A percentile compares a stretch with the other conserved stretches of the same genome.
phyloP scores from a whole-genome alignment of 345 rosid genomes.

The Lepidium didymum region DNA sequence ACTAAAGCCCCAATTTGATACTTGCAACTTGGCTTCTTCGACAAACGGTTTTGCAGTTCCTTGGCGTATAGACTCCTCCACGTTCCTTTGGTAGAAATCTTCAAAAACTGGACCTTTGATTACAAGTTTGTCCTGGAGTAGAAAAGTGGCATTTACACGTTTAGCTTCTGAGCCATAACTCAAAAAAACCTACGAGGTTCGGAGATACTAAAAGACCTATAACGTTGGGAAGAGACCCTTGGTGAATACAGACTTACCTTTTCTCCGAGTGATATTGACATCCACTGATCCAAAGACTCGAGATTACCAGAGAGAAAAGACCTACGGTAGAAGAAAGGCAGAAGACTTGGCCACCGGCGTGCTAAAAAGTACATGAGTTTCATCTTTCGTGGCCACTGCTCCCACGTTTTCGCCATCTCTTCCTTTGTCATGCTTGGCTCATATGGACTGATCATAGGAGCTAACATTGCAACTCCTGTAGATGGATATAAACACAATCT shows the following conservation, averaged over 20 bases:
- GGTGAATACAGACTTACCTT: constrained; percentile 41
- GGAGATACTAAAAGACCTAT: background rate
- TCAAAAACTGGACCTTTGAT: constrained; percentile 47
- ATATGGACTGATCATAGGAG: constrained; percentile 77
- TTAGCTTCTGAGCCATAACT: background rate
- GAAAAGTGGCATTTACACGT: background rate
- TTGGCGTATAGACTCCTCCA: constrained; percentile 89
- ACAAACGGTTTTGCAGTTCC: constrained; percentile 63
- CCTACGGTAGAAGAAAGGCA: constrained; percentile 48
- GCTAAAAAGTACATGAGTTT: constrained; percentile 63
- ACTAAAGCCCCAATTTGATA: constrained; percentile 83
- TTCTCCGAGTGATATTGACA: constrained; percentile 59
- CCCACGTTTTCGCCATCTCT: constrained; percentile 69
- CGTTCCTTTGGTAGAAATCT: constrained; percentile 80
- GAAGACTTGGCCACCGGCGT: constrained; percentile 58
- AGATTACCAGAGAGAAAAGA: constrained; percentile 82
- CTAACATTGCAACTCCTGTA: constrained; percentile 78
- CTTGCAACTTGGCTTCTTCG: constrained; percentile 67
- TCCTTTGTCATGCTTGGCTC: constrained; percentile 76
- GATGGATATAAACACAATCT: constrained; percentile 12
- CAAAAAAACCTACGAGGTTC: background rate
- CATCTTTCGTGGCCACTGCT: constrained; percentile 48
- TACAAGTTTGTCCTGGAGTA: constrained; percentile 61
- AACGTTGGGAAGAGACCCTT: background rate
- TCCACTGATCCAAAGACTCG: constrained; percentile 60